Conservation (phyloP, 495 filamentous ascomycete genomes). For the Terfezia boudieri region DNA sequence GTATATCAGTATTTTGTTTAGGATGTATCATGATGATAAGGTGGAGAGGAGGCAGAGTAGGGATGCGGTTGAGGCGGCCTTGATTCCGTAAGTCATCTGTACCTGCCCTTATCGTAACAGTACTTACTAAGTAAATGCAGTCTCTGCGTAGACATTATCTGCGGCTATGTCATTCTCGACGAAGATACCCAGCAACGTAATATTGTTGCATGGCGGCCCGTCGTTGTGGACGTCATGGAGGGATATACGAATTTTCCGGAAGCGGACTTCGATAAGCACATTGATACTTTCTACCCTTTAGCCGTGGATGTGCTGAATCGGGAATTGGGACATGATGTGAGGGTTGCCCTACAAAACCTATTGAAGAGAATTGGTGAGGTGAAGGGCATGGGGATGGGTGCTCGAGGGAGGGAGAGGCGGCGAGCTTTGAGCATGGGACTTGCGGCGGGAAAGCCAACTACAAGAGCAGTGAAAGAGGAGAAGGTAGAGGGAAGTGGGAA, state of each 20-base stretch:
- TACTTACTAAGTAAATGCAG: conserved; percentile 18
- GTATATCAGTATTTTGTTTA: conserved; percentile 78
- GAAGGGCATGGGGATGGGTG: conserved; percentile 37
- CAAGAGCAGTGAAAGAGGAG: too few relatives aligned
- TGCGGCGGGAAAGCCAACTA: too few relatives aligned
- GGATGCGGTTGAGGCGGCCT: conserved; percentile 61
- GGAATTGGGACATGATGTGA: conserved; percentile 57
- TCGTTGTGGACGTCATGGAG: conserved; percentile 93
- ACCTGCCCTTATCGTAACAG: background rate
- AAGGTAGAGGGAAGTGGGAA: too few relatives aligned
- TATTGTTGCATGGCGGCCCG: conserved; percentile 86
- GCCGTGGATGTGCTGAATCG: conserved; percentile 61
- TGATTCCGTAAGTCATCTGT: conserved; percentile 47
- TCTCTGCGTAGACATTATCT: conserved; percentile 78
- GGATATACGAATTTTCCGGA: conserved; percentile 72
- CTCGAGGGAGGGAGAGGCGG: background rate
- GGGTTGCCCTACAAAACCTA: conserved; percentile 50
- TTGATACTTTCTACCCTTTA: conserved; percentile 66
- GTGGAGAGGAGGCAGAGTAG: conserved; percentile 60
- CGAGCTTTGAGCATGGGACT: background rate
- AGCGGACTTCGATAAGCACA: conserved; percentile 59
- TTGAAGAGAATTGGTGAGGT: conserved; percentile 66
- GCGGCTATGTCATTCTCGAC: conserved; percentile 58
- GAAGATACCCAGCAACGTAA: conserved; percentile 92
- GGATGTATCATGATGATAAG: conserved; percentile 85